Evolutionary conservation across 2,329 filamentous ascomycete genomes (phyloP), one percentile per base, ranked within the genome.

Genomic region (Zymoseptoria passerinii): DNA sequence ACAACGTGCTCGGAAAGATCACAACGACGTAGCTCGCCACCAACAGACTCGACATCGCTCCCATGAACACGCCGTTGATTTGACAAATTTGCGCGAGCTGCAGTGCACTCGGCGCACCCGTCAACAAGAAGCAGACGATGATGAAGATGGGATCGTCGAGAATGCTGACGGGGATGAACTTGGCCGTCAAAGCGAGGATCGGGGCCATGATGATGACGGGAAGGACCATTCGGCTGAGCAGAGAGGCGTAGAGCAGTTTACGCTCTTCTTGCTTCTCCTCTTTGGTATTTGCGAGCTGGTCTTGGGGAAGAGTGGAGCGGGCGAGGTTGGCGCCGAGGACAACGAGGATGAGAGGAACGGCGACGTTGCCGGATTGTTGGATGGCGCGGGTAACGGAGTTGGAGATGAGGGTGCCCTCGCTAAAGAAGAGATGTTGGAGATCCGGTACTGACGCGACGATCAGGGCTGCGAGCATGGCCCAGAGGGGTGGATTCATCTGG

Each of bases 71-170:
- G 63, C 88, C 88, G 75, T 99, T 99, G 76, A 97, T 89, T 80
- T 97, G 94, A 76, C 94, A 99, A 61, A 99, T 99, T 76, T 99
- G 94, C 6, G 94, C 92, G 70, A 99, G 78, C 76, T 99, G 94
- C 63, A 99, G 80, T 27, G 94, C 94, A 63, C 88, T 95, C 5
- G 94, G 94, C 2, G 94, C 94, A 40, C 94, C 94, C 0, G 90
- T 92, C 65, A 99, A 87, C 64, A 99, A 80, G 81, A 97, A 99
- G 76, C 92, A 96, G 40, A 99, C 94, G 66, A 99, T 90, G 66
- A 99, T 86, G 74, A 99, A 99, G 68, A 99, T 99, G 8, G 94
- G 94, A 71, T 99, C 94, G 54, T 95, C 94, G 35, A 99, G 79
- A 67, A 99, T 97, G 78, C 89, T 95, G 69, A 99, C 82, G 2